Conservation (phyloP, 306 rosid species). For the Gleditsia sinensis region DNA sequence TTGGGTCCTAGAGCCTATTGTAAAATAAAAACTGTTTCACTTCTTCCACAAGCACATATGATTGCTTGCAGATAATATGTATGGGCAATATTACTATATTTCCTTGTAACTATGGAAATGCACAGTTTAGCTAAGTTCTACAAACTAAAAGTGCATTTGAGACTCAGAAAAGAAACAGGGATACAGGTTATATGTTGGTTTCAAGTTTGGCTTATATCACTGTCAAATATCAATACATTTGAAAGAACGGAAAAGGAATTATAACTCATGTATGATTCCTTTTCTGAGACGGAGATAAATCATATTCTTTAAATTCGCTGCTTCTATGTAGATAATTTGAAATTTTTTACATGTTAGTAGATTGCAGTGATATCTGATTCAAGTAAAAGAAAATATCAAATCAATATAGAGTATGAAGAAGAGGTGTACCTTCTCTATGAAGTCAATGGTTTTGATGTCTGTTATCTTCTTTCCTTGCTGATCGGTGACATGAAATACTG, state of each 20-base stretch:
- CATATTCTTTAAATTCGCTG: background rate
- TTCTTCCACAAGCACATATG: background rate
- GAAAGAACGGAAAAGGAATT: background rate
- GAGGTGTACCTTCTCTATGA: conserved; percentile 72
- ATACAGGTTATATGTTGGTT: background rate
- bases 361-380: background rate
- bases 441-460: conserved; percentile 63
- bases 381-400: conserved; percentile 3
- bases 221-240: background rate
- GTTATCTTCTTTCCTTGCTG: conserved; percentile 77
- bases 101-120: conserved; percentile 1
- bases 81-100: background rate
- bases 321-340: background rate
- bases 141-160: conserved; percentile 5
- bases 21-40: background rate
- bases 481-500: conserved; percentile 87
- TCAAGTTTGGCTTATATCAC: background rate
- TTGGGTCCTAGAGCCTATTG: conserved; percentile 80
- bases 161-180: background rate
- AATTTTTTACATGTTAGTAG: background rate
- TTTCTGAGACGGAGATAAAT: background rate
- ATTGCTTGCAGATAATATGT: background rate
- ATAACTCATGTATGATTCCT: background rate
- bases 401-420: conserved; percentile 21
- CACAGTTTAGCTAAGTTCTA: background rate